These are phyloP conservation scores for Plasmodium vinckei DNA, from an alignment of 169 alveolate genomes.

Conservation along the genomic window DNA sequence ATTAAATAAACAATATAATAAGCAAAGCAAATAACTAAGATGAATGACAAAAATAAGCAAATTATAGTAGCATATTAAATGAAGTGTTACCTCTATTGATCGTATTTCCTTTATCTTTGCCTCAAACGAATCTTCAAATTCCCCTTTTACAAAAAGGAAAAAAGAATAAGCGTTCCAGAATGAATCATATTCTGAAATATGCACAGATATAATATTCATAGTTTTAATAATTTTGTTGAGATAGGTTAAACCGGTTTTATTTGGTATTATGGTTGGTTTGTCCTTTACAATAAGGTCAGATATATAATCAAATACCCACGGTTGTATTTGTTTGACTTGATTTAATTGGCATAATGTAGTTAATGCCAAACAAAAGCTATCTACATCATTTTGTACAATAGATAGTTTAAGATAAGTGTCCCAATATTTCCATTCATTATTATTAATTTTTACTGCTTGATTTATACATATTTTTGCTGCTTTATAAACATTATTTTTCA, in stretches of 20 bases:
- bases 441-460: constrained; percentile 83
- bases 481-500: constrained; percentile 76
- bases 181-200: constrained; percentile 49
- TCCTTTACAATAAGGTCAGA: constrained; percentile 66
- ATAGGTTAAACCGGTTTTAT: constrained; percentile 35
- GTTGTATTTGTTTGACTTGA: constrained; percentile 60
- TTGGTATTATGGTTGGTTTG: constrained; percentile 37
- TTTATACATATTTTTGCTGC: constrained; percentile 81
- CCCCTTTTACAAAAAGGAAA: constrained; percentile 62
- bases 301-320: constrained; percentile 39
- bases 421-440: constrained; percentile 86
- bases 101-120: constrained; percentile 72
- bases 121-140: constrained; percentile 35
- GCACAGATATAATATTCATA: constrained; percentile 63
- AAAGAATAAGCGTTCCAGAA: constrained; percentile 68
- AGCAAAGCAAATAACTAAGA: neutral
- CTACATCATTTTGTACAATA: constrained; percentile 81
- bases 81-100: constrained; percentile 44
- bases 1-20: neutral
- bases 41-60: constrained; percentile 2
- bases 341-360: constrained; percentile 76
- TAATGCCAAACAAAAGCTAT: constrained; percentile 77
- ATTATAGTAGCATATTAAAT: neutral
- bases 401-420: constrained; percentile 80
- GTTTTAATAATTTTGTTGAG: constrained; percentile 77